phyloP scores from a whole-genome alignment of 2,329 filamentous ascomycete genomes.

The Falciphora oryzae region DNA sequence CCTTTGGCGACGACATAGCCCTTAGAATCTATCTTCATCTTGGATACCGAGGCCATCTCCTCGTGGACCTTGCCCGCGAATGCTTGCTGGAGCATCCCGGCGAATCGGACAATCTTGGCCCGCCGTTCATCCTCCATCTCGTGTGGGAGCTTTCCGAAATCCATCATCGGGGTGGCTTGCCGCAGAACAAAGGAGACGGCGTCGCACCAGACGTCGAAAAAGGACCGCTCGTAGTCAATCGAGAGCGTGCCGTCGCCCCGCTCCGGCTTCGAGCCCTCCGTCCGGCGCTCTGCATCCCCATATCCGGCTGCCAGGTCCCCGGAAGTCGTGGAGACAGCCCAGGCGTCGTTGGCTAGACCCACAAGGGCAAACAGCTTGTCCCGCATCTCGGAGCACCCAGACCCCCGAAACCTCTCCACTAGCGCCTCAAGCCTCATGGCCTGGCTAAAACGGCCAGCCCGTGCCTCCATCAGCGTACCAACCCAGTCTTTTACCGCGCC shows the following conservation, averaged over 20 bases:
- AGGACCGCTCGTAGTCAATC: constrained; percentile 13
- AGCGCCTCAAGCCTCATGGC: constrained; percentile 14
- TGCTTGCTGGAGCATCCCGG: constrained; percentile 13
- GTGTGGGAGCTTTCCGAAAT: not conserved
- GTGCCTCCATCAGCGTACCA: constrained; percentile 10
- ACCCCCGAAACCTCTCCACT: constrained; percentile 13
- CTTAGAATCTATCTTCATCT: no score
- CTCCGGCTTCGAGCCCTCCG: not conserved
- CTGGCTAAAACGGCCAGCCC: constrained; percentile 11
- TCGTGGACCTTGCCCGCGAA: constrained; percentile 12
- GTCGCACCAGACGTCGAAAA: constrained; percentile 16
- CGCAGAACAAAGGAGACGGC: constrained; percentile 11
- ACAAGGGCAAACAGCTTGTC: constrained; percentile 16
- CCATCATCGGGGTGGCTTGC: constrained; percentile 7
- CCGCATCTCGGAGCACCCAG: constrained; percentile 13
- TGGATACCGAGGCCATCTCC: not conserved
- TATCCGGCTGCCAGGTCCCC: no score
- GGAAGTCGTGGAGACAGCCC: no score
- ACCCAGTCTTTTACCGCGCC: not conserved
- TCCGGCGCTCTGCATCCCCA: no score
- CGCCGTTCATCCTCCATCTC: constrained; percentile 11
- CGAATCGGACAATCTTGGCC: constrained; percentile 13
- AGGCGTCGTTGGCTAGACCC: constrained; percentile 9
- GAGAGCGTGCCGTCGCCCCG: constrained; percentile 8
- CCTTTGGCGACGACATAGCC: constrained; percentile 6